These are phyloP conservation scores for Termitomyces sp. DNA, from an alignment of 768 basidiomycete genomes.

Conservation along the genomic window DNA sequence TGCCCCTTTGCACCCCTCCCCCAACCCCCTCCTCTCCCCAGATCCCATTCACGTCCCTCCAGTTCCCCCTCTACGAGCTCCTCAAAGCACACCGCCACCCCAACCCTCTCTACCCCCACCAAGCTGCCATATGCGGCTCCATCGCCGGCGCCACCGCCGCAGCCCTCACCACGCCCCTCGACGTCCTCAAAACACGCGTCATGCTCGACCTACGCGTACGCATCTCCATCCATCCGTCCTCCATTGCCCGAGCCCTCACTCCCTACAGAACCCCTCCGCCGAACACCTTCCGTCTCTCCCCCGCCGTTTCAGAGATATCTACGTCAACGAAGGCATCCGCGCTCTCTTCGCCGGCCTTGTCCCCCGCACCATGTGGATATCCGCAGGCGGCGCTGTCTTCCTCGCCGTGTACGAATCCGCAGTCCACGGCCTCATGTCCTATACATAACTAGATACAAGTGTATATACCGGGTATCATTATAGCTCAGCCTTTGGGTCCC, in stretches of 20 bases:
- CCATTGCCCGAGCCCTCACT: too few species aligned
- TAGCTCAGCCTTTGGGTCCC: constrained; percentile 17
- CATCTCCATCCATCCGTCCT: not conserved
- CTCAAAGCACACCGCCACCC: constrained; percentile 59
- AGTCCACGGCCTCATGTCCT: constrained; percentile 40
- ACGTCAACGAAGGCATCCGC: constrained; percentile 57
- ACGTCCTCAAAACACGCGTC: constrained; percentile 94
- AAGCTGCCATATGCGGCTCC: constrained; percentile 86
- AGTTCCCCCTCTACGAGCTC: constrained; percentile 93
- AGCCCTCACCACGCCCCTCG: constrained; percentile 87
- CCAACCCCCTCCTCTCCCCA: too few species aligned
- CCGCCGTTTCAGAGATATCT: constrained; percentile 59
- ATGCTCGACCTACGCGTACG: constrained; percentile 89
- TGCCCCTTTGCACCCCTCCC: too few species aligned
- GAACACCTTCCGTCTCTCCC: constrained; percentile 49
- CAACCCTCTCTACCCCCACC: constrained; percentile 58
- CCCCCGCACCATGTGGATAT: constrained; percentile 95
- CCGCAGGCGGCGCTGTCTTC: constrained; percentile 94
- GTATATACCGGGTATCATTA: too few species aligned
- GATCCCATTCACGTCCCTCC: constrained; percentile 95
- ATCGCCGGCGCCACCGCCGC: constrained; percentile 89
- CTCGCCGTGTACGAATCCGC: constrained; percentile 94
- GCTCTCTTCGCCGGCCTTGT: constrained; percentile 85
- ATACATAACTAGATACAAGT: not conserved
- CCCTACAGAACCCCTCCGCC: constrained; percentile 41